Evolutionary conservation across 768 basidiomycete species (phyloP), one percentile per base, ranked within the genome.

Genomic region (Macrolepiota dolichaula): DNA sequence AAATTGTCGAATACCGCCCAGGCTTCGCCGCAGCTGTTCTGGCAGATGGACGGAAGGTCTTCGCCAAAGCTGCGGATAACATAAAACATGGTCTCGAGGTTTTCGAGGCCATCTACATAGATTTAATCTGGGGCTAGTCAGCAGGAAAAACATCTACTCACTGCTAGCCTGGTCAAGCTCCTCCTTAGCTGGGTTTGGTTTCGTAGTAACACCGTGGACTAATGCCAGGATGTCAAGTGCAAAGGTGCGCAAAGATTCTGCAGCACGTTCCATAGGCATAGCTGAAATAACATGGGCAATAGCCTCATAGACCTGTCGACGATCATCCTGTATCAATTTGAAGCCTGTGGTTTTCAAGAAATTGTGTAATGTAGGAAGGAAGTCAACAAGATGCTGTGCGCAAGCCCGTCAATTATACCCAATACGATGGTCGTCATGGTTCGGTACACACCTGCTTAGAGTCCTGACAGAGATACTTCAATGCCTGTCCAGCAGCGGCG

Each of bases 401-500:
- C 22, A 57, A 57, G 35, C 46, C 4, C 55, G 56, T 32, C 49
- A 59, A 61, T 56, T 40, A 35, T 13, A 57, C 9, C 47, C 11
- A n/a, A 63, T n/a, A n/a, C 24, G 24, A 24, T 29, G 15, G 57
- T n/a, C 12, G 25, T 13, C 13, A 32, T 35, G 50, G 40, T 32
- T 62, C 27, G 61, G 42, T 32, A 64, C 77, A 64, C 68, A 92
- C 94, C 78, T 83, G 79, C 78, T 89, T 94, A 77, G 97, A 98
- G 73, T 99, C 97, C 71, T 97, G 91, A 73, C 96, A 98, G 63
- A 99, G 81, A 74, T 92, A 98, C 71, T 95, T 96, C 76, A 99
- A 81, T 9, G 97, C 95, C 71, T 97, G 94, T 1, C 96, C 93
- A 2, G 97, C 93, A 19, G 97, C 97, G 19, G 94, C 94, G 64